Evolutionary conservation across 129 eudicot species (phyloP).

Genomic region (Heracleum sosnowskyi): DNA sequence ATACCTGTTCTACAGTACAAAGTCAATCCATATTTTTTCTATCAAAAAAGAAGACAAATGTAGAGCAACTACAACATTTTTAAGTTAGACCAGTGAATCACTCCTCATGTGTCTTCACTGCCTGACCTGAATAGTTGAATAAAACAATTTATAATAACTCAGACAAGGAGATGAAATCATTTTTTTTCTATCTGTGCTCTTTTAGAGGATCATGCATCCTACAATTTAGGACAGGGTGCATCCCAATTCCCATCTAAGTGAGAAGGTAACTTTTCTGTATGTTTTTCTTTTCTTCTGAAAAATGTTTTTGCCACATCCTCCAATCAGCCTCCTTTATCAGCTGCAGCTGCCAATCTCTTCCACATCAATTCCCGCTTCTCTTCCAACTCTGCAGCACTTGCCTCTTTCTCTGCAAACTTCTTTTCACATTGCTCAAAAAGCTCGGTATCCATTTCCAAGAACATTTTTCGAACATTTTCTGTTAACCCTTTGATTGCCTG

Average conservation of each 20-base stretch:
- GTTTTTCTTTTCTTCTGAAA: slow-evolving; percentile 1
- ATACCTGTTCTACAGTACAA: neutral
- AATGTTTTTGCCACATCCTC: neutral
- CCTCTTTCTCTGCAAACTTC: slow-evolving; percentile 1
- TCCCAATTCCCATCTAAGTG: neutral
- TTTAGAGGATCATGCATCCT: neutral
- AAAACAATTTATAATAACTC: neutral
- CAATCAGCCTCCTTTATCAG: slow-evolving; percentile 2
- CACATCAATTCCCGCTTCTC: neutral
- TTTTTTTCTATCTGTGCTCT: neutral
- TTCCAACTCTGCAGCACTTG: neutral
- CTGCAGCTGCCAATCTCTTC: neutral
- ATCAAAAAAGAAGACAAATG: slow-evolving; percentile 17
- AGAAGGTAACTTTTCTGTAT: neutral
- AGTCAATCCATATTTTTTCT: slow-evolving; percentile 4
- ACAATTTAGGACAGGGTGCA: neutral
- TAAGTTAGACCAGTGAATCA: slow-evolving; percentile 23
- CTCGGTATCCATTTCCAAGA: neutral
- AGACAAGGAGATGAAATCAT: neutral
- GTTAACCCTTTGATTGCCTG: slow-evolving; percentile 75
- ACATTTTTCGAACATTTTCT: slow-evolving; percentile 36
- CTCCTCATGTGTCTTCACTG: slow-evolving; percentile 23
- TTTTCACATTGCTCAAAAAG: slow-evolving; percentile 5
- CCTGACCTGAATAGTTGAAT: neutral
- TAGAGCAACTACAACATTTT: slow-evolving; percentile 24